Evolutionary conservation across 2,329 filamentous ascomycete genomes (phyloP), one percentile per base, ranked within the genome.

Genomic region (Lasiodiplodia hormozganensis): DNA sequence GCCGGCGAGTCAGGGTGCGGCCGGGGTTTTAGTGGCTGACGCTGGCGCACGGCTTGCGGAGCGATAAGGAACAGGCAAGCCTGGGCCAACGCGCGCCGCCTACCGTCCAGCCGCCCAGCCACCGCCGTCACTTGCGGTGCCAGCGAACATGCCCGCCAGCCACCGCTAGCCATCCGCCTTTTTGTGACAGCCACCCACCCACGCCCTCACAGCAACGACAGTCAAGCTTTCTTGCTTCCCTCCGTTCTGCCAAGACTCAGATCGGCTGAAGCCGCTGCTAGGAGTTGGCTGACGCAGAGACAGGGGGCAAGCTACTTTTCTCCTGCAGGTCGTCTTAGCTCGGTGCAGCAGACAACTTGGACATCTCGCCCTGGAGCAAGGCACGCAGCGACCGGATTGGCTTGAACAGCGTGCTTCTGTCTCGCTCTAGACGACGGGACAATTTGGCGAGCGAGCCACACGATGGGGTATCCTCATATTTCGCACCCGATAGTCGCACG

Each of bases 11-110:
- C 60, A 64, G 60, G 23, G 14, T 1, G 47, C 31, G 10, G 16
- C 60, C 31, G 47, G 60, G 60, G 60, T 38, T 3, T 21, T 31
- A 38, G 47, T 21, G 47, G 28, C 47, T 31, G 43, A 7, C 40
- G 43, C 58, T 8, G 28, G 43, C 40, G 58, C 58, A 62, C 58
- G 25, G 58, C 12, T 11, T 21, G 28, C 2, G 8, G 12, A 21
- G 16, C 21, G 60, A 64, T 64, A 64, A 64, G 60, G 60, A 64
- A 64, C 60, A 64, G 60, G 60, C 47, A 64, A 64, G 60, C 60
- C 47, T 21, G 23, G 60, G 60, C 60, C 60, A 64, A 28, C 40
- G 57, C 3, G 57, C 25, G 57, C 23, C 57, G 57, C 43, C 60
- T 38, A 47, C 60, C 43, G 58, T 28, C 58, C 43, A 62, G 58